Evolutionary conservation across 495 filamentous ascomycete species (phyloP).

Genomic region (Clohesyomyces aquaticus): DNA sequence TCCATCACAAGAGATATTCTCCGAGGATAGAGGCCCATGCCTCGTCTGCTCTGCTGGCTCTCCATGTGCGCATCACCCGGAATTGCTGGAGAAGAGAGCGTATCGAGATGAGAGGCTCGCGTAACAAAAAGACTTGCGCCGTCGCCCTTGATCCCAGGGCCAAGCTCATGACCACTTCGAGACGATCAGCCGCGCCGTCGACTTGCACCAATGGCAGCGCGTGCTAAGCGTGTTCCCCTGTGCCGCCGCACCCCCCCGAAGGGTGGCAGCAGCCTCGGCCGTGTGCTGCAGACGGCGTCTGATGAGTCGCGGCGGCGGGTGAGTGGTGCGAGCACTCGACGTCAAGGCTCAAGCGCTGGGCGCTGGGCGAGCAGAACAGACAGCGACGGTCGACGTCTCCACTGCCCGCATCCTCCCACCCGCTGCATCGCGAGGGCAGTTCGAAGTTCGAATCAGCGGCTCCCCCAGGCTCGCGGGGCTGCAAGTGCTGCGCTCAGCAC

Average conservation of each 20-base stretch:
- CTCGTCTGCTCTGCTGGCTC: background rate
- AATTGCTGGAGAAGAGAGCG: constrained; percentile 1
- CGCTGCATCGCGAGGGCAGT: too few relatives aligned
- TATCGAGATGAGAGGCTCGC: constrained; percentile 18
- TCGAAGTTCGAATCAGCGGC: background rate
- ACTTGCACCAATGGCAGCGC: constrained; percentile 11
- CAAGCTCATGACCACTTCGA: constrained; percentile 10
- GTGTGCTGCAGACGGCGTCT: background rate
- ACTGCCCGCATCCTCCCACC: too few relatives aligned
- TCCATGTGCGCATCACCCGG: constrained; percentile 34
- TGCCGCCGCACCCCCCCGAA: background rate
- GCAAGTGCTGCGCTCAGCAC: constrained; percentile 9
- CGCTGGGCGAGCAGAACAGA: background rate
- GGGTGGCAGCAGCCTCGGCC: constrained; percentile 14
- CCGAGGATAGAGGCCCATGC: constrained; percentile 2
- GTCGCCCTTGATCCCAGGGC: background rate
- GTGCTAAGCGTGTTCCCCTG: constrained; percentile 7
- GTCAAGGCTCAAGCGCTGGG: background rate
- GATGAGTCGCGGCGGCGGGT: background rate
- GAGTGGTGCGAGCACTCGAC: background rate
- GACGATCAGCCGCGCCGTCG: constrained; percentile 22
- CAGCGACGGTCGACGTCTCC: background rate
- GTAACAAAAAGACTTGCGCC: constrained; percentile 19
- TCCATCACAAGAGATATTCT: constrained; percentile 8
- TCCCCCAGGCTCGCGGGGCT: background rate